Conservation (phyloP, 2,329 filamentous ascomycete genomes). For the Pseudopyrenochaeta lycopersici region DNA sequence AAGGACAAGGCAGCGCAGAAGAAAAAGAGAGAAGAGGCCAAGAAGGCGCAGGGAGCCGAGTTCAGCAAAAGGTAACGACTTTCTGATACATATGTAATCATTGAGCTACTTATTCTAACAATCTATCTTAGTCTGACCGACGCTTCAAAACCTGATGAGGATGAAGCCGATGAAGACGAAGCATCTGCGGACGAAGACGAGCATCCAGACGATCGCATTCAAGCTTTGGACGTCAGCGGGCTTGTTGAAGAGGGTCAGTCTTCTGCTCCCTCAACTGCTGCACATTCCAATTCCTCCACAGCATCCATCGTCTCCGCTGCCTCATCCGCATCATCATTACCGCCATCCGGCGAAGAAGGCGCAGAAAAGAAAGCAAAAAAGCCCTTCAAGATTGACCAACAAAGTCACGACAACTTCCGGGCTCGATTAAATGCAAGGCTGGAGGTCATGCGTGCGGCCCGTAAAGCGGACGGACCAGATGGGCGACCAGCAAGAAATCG, state of each 20-base stretch:
- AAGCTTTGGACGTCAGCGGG: slow-evolving; percentile 48
- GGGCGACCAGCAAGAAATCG: slow-evolving; percentile 84
- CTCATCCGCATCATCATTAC: slow-evolving; percentile 59
- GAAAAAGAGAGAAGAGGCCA: slow-evolving; percentile 47
- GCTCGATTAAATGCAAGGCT: slow-evolving; percentile 84
- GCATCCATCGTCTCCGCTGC: slow-evolving; percentile 53
- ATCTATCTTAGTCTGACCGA: slow-evolving; percentile 21
- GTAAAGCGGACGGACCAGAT: slow-evolving; percentile 86
- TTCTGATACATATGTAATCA: background rate
- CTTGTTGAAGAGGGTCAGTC: slow-evolving; percentile 48
- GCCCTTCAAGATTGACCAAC: slow-evolving; percentile 41
- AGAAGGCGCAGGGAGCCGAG: slow-evolving; percentile 41
- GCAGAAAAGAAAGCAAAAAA: slow-evolving; percentile 42
- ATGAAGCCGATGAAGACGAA: slow-evolving; percentile 34
- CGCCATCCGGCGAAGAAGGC: slow-evolving; percentile 36
- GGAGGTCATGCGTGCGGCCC: slow-evolving; percentile 81
- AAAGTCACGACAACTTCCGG: slow-evolving; percentile 76
- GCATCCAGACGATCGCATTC: slow-evolving; percentile 41
- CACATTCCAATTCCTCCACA: slow-evolving; percentile 50
- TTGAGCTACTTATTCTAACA: background rate
- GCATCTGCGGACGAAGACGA: slow-evolving; percentile 32
- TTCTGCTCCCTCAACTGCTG: slow-evolving; percentile 42
- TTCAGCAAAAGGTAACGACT: slow-evolving; percentile 23
- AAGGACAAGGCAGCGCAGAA: slow-evolving; percentile 55
- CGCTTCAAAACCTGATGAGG: slow-evolving; percentile 33